Evolutionary conservation across 148 eudicot species (phyloP).

Genomic region (Vaccinium macrocarpon): DNA sequence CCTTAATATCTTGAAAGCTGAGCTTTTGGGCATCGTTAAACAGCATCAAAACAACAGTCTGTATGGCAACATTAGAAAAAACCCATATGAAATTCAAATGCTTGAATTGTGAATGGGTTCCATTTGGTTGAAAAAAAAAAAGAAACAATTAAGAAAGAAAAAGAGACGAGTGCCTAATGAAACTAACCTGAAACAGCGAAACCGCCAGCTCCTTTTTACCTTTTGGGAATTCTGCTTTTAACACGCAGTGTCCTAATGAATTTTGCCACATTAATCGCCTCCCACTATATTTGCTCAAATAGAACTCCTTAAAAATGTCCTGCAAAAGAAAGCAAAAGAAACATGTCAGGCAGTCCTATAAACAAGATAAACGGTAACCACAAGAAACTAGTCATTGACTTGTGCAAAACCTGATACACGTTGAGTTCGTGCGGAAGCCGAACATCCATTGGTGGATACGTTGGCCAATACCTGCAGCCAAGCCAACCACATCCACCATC

Average conservation of each 20-base stretch:
- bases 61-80: constrained; percentile 16
- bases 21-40: constrained; percentile 89
- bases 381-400: constrained; percentile 4
- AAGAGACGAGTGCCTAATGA: neutral
- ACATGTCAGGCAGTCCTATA: constrained; percentile 5
- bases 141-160: neutral
- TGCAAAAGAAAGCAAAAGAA: constrained; percentile 29
- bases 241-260: constrained; percentile 90
- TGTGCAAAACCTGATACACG: constrained; percentile 78
- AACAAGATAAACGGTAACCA: neutral
- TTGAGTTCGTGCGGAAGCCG: constrained; percentile 93
- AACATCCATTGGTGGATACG: constrained; percentile 97
- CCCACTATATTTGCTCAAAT: constrained; percentile 91
- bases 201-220: constrained; percentile 97
- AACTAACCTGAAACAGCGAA: constrained; percentile 92
- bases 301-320: constrained; percentile 96
- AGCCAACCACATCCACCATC: constrained; percentile 15
- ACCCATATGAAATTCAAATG: constrained; percentile 10
- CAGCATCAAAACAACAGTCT: constrained; percentile 96
- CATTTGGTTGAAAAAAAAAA: neutral
- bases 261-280: constrained; percentile 99
- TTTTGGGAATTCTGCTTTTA: constrained; percentile 83
- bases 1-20: constrained; percentile 90
- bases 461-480: constrained; percentile 91
- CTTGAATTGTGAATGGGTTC: neutral